Conservation (phyloP, 345 rosid genomes). For the Litchi chinensis region DNA sequence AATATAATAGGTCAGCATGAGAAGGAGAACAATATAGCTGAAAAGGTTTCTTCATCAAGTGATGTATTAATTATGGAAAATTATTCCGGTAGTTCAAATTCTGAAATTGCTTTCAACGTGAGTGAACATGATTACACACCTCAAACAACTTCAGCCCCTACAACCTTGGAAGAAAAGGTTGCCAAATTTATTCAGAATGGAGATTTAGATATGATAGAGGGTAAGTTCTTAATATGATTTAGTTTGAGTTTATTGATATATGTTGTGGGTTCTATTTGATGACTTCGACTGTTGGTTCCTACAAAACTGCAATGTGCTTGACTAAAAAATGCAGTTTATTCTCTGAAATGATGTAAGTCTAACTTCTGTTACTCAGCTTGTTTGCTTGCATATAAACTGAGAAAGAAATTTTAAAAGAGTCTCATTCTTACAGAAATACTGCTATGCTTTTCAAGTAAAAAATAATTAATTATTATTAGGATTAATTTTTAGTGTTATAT, state of each 20-base stretch:
- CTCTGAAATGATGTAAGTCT: background rate
- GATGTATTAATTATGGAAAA: conserved; percentile 18
- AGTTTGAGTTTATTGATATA: background rate
- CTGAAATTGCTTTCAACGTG: conserved; percentile 21
- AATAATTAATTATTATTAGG: background rate
- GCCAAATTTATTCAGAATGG: conserved; percentile 67
- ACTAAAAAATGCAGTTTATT: background rate
- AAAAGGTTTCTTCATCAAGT: conserved; percentile 17
- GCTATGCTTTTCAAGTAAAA: background rate
- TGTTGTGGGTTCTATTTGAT: background rate
- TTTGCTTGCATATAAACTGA: conserved; percentile 2
- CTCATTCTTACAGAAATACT: background rate
- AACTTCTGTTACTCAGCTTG: background rate
- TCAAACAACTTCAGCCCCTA: conserved; percentile 29
- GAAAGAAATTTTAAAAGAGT: background rate
- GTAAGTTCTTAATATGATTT: conserved; percentile 35
- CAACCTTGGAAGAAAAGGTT: conserved; percentile 59
- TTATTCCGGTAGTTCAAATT: conserved; percentile 18
- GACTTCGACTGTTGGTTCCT: background rate
- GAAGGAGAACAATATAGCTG: conserved; percentile 23
- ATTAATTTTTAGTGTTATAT: background rate
- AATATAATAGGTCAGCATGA: conserved; percentile 32
- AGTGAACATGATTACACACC: conserved; percentile 25
- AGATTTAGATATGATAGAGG: conserved; percentile 61
- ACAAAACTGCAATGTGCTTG: background rate